Percentiles rank a stretch among this genome's conserved stretches.
Evolutionary conservation across 345 rosid species (phyloP).

Genomic region (Corymbia maculata): DNA sequence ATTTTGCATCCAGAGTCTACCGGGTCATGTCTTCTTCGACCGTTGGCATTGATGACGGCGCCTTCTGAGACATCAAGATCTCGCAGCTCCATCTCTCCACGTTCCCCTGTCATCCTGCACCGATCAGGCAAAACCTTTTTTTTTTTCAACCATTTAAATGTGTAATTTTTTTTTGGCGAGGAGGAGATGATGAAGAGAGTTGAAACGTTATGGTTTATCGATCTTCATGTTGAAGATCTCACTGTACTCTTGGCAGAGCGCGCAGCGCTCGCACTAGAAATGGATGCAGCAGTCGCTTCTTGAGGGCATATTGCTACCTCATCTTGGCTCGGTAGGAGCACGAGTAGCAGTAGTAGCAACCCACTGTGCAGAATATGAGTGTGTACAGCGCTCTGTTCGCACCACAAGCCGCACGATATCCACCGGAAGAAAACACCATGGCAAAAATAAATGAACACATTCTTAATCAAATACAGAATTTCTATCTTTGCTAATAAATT

Average conservation of each 20-base stretch:
- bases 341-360: no score
- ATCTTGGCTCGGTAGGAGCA: no score
- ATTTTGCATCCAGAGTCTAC: no score
- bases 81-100: background rate
- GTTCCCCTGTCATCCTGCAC: background rate
- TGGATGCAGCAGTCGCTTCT: background rate
- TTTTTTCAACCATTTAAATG: background rate
- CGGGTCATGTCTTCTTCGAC: background rate
- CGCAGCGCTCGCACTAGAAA: background rate
- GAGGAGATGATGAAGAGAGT: background rate
- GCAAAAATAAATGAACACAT: background rate
- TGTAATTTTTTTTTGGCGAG: background rate
- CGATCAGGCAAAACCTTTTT: background rate
- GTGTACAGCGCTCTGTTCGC: no score
- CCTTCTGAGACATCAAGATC: background rate
- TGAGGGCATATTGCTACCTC: background rate
- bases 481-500: no score
- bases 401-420: slow-evolving; percentile 17
- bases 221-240: background rate
- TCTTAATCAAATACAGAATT: background rate
- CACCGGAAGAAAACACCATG: background rate
- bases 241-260: background rate
- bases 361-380: no score
- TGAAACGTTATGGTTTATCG: background rate
- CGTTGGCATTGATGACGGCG: background rate